Base-by-base conservation (phyloP, 176 grass and related monocot genomes). In the Saccharum spontaneum region DNA sequence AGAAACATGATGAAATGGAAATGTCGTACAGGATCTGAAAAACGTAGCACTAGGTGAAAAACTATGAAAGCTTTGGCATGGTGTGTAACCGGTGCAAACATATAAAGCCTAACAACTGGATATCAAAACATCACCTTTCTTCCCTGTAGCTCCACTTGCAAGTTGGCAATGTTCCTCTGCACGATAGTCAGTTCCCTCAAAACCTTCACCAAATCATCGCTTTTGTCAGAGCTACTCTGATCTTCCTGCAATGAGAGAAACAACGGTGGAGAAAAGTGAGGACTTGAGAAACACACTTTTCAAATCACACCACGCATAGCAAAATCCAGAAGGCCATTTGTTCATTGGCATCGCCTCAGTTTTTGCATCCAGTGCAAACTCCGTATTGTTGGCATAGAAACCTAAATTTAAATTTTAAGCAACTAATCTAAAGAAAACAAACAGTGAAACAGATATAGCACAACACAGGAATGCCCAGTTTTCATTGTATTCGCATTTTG, bases 121-220 rank as follows among this genome's bases (percentile, higher is more conserved):
- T 14, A 48, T 41, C 39, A 52, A 68, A 28, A 64, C 20, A 83
- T 73, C 67, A 99, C 97, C 93, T 99, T 99, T 90, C 97, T 93
- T 37, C 97, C 97, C 37, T 99, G 97, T 79, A 99, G 82, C 81
- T 99, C 97, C 17, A 99, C 97, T 86, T 99, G 97, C 81, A 99
- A 75, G 92, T 96, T 99, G 71, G 97, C 91, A 50, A 99, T 94
- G 84, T 94, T 94, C 77, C 90, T 52, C 54, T 99, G 97, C 22
- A 91, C 88, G 15, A 88, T 87, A 34, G 93, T 99, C 71, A 99
- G 91, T 82, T 99, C 89, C 66, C 91, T 92, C 81, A 99, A 86
- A n/a, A 99, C 90, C 86, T 76, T 94, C 76, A 96, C 91, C 70
- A 99, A 78, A 79, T 96, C 93, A 84, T 99, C 90, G 2, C 97